Conservation (phyloP, 2,329 filamentous ascomycete species). For the Drechslera avenae region DNA sequence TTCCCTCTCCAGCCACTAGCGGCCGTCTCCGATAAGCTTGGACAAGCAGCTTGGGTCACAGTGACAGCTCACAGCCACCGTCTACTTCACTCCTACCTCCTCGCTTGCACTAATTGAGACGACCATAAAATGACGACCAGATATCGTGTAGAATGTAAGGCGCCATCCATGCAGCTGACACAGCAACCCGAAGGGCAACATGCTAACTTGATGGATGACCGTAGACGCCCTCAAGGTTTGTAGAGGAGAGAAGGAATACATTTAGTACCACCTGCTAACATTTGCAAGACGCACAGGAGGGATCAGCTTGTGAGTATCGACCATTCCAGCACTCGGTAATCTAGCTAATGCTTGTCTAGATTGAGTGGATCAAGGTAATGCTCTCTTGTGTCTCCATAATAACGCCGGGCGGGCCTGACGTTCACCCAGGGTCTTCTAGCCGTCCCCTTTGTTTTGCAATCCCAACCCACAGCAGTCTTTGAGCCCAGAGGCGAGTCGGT, state of each 20-base stretch:
- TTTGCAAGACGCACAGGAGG: constrained; percentile 78
- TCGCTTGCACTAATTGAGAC: constrained; percentile 1
- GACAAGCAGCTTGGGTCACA: constrained; percentile 24
- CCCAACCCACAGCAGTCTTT: constrained; percentile 87
- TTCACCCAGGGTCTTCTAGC: constrained; percentile 66
- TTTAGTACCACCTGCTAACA: constrained; percentile 14
- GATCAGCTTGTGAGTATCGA: constrained; percentile 79
- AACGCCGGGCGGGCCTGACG: neutral
- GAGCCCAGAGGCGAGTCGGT: constrained; percentile 70
- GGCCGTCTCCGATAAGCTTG: constrained; percentile 34
- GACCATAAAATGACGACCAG: constrained; percentile 47
- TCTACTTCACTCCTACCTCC: constrained; percentile 10
- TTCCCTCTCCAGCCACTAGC: constrained; percentile 29
- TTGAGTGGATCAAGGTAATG: constrained; percentile 87
- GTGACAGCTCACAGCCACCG: constrained; percentile 21
- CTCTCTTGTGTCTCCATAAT: too few relatives aligned
- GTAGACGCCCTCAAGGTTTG: constrained; percentile 68
- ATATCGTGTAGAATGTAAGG: constrained; percentile 47
- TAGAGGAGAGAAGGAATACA: constrained; percentile 3
- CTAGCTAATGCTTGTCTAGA: constrained; percentile 46
- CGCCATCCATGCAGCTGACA: neutral
- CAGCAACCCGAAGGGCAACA: neutral
- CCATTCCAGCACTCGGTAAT: neutral
- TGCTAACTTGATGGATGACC: constrained; percentile 21
- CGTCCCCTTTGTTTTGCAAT: constrained; percentile 95